Evolutionary conservation across 1,284 basidiomycete species (phyloP).

Genomic region (Irpex rosettiformis): DNA sequence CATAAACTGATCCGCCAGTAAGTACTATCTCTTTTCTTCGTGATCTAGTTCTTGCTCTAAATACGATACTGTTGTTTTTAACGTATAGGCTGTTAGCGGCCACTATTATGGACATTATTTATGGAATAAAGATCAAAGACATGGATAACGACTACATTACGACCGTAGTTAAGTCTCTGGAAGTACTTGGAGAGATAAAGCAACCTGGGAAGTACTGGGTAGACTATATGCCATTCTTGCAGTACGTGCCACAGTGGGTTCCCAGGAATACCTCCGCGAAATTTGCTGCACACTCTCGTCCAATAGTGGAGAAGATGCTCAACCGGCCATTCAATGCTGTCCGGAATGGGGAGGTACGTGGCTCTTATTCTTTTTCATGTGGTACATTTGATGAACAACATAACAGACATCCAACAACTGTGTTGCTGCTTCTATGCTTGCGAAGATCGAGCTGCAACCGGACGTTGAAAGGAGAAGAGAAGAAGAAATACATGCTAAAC

Average conservation of each 20-base stretch:
- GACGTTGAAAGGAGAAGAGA: neutral
- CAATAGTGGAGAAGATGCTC: conserved; percentile 7
- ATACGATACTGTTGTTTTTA: neutral
- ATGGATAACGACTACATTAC: neutral
- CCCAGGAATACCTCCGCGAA: conserved; percentile 9
- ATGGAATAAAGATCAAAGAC: neutral
- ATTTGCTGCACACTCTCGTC: conserved; percentile 5
- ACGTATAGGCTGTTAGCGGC: neutral
- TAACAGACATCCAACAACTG: neutral
- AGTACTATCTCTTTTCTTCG: neutral
- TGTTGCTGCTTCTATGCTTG: neutral
- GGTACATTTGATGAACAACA: too few species aligned
- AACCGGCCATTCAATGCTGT: conserved; percentile 9
- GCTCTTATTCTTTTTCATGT: neutral
- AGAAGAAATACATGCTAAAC: neutral
- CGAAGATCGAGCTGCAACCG: neutral
- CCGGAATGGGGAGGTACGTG: too few species aligned
- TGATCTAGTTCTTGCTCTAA: conserved; percentile 8
- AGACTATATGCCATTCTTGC: neutral
- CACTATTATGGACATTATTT: neutral
- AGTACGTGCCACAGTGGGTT: conserved; percentile 7
- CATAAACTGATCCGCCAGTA: neutral
- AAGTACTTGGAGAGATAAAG: neutral
- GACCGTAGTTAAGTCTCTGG: neutral
- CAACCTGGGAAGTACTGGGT: neutral